A percentile compares a stretch with the other conserved stretches of the same genome.
Evolutionary conservation across 192 early-diverging fungal genomes (phyloP).

Genomic region (Linnemannia elongata): DNA sequence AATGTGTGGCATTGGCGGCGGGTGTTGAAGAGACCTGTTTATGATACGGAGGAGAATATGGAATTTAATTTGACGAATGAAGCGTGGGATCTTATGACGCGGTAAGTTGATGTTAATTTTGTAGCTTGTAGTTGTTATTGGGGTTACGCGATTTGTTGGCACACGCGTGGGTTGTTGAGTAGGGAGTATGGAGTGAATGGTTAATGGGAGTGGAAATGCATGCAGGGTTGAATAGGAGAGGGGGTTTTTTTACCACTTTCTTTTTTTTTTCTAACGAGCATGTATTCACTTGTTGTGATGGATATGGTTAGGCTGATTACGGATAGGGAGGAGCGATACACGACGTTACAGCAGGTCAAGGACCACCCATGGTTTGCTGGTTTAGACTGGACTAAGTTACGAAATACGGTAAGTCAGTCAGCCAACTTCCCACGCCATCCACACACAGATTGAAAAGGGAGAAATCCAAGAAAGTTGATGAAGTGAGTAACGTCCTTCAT

Average conservation of each 20-base stretch:
- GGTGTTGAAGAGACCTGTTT: constrained; percentile 84
- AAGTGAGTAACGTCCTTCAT: not conserved
- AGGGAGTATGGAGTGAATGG: not conserved
- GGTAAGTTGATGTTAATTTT: not conserved
- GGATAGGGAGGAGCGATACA: constrained; percentile 63
- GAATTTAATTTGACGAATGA: constrained; percentile 83
- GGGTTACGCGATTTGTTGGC: not conserved
- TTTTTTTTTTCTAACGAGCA: not conserved
- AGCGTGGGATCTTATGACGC: constrained; percentile 83
- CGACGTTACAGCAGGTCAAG: constrained; percentile 55
- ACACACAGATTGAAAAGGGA: constrained; percentile 27
- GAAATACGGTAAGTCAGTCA: constrained; percentile 66
- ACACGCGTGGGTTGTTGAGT: not conserved
- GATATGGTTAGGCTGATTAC: constrained; percentile 58
- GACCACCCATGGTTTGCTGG: constrained; percentile 40
- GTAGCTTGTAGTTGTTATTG: not conserved
- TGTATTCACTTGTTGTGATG: not conserved
- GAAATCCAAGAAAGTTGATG: not conserved
- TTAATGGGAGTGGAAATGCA: not conserved
- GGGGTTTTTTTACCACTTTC: too few species aligned
- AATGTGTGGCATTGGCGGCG: constrained; percentile 88
- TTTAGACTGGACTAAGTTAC: constrained; percentile 50
- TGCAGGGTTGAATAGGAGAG: not conserved
- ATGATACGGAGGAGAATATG: constrained; percentile 76
- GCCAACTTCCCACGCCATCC: not conserved